Evolutionary conservation across 768 basidiomycete species (phyloP).

Genomic region (Psilocybe tampanensis): DNA sequence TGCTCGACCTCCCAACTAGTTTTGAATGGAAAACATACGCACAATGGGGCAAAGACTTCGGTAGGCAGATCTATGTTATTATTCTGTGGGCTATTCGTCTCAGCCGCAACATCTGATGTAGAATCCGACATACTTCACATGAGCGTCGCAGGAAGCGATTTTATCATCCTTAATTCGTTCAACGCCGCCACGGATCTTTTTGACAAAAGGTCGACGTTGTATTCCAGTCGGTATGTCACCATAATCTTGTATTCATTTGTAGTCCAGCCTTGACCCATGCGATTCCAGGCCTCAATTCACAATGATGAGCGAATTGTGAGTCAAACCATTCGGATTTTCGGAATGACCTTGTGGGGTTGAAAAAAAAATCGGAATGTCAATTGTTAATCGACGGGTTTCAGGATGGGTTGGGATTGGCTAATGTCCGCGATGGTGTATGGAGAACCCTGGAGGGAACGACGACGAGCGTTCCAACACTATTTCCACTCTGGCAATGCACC

Average conservation of each 20-base stretch:
- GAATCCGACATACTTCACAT: constrained; percentile 5
- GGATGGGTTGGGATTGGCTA: constrained; percentile 45
- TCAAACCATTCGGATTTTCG: neutral
- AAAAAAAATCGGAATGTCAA: neutral
- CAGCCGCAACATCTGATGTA: neutral
- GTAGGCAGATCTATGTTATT: neutral
- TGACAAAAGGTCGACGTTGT: constrained; percentile 6
- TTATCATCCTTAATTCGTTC: neutral
- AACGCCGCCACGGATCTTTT: constrained; percentile 2
- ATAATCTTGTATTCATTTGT: neutral
- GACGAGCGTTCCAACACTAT: constrained; percentile 42
- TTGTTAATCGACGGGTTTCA: constrained; percentile 12
- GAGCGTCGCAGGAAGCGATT: neutral
- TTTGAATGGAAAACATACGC: constrained; percentile 25
- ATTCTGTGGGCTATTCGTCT: neutral
- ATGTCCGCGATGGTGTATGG: constrained; percentile 43
- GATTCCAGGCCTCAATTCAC: constrained; percentile 1
- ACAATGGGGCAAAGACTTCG: constrained; percentile 19
- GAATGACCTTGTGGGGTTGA: neutral
- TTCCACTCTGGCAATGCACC: constrained; percentile 35
- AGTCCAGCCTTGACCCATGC: neutral
- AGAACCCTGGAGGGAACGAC: constrained; percentile 40
- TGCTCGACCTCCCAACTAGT: constrained; percentile 23
- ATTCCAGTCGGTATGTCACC: constrained; percentile 6
- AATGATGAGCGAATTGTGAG: constrained; percentile 11